Conservation (phyloP, 2,329 filamentous ascomycete species). For the Onygenales sp. region DNA sequence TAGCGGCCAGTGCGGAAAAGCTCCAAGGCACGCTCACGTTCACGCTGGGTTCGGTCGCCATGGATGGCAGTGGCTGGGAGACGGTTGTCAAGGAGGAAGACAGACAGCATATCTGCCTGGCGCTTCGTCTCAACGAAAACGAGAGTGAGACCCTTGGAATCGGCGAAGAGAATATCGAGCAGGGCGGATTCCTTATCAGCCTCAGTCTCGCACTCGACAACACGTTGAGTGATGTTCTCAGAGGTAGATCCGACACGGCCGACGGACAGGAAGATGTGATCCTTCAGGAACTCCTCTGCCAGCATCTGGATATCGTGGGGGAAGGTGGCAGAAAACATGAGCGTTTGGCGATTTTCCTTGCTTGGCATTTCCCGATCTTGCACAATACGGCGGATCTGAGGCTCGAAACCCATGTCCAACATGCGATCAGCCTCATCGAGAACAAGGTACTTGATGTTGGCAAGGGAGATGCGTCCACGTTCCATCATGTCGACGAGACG, state of each 20-base stretch:
- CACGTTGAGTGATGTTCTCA: conserved; percentile 99
- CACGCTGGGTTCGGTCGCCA: conserved; percentile 94
- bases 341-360: conserved; percentile 78
- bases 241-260: conserved; percentile 97
- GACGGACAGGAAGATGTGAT: conserved; percentile 98
- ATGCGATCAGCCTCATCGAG: conserved; percentile 99
- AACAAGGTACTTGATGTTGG: conserved; percentile 98
- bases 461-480: conserved; percentile 92
- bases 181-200: conserved; percentile 95
- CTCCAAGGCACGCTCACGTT: conserved; percentile 95
- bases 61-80: conserved; percentile 98
- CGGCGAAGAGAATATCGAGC: conserved; percentile 92
- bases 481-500: conserved; percentile 97
- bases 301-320: conserved; percentile 99
- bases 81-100: conserved; percentile 97
- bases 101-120: conserved; percentile 95
- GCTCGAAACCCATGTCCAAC: conserved; percentile 99
- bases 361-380: conserved; percentile 96
- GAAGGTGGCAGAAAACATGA: conserved; percentile 99
- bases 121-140: conserved; percentile 99
- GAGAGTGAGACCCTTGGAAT: conserved; percentile 73
- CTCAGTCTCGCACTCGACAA: conserved; percentile 95
- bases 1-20: conserved; percentile 95
- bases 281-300: conserved; percentile 95
- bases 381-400: conserved; percentile 96